Conservation (phyloP, 2,329 filamentous ascomycete genomes). For the Pseudogymnoascus sp. region DNA sequence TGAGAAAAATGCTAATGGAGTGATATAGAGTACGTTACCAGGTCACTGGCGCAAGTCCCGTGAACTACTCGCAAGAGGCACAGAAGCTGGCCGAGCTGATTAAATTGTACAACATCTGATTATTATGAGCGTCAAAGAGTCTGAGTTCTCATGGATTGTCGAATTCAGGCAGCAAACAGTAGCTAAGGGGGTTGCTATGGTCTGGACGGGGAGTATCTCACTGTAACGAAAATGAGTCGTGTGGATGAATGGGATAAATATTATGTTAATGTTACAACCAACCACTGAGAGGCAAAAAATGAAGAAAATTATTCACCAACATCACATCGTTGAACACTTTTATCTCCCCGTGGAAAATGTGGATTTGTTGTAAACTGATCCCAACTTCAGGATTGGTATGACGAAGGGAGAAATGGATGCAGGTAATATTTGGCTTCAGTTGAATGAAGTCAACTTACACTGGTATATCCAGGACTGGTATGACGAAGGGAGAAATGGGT, state of each 20-base stretch:
- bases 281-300: background rate
- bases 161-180: background rate
- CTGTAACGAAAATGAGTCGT: conserved; percentile 7
- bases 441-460: too few species aligned
- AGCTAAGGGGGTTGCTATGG: background rate
- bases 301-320: background rate
- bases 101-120: conserved; percentile 41
- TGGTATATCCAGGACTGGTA: too few species aligned
- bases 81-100: conserved; percentile 73
- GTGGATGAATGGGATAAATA: background rate
- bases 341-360: background rate
- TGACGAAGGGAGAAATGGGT: too few species aligned
- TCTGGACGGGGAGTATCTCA: background rate
- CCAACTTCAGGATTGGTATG: too few species aligned
- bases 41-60: conserved; percentile 56
- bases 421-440: background rate
- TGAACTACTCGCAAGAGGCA: conserved; percentile 74
- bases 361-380: too few species aligned
- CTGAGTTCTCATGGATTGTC: background rate
- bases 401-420: background rate
- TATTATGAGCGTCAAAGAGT: background rate
- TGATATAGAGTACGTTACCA: conserved; percentile 72
- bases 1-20: conserved; percentile 28
- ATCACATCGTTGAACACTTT: background rate
- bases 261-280: background rate